Evolutionary conservation across 495 filamentous ascomycete genomes (phyloP).

Genomic region (Aspergillus panamensis): DNA sequence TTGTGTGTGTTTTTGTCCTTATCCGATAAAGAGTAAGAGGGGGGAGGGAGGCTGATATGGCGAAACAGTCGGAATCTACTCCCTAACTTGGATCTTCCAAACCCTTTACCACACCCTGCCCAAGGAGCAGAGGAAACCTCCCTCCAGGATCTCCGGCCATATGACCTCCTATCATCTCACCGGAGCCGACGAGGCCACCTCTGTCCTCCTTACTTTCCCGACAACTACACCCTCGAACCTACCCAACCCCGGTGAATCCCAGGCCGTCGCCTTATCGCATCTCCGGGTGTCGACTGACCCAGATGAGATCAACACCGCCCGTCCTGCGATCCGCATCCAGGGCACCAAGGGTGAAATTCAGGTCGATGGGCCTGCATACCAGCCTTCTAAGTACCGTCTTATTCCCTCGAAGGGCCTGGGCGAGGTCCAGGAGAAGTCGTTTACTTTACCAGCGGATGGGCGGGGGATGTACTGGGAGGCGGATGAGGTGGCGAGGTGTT

Average conservation of each 20-base stretch:
- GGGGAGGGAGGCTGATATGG: not conserved
- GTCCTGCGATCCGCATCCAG: constrained; percentile 75
- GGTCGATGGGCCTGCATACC: constrained; percentile 69
- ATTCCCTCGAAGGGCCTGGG: constrained; percentile 41
- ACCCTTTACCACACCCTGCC: constrained; percentile 79
- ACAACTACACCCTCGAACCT: constrained; percentile 49
- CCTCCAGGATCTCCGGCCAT: constrained; percentile 55
- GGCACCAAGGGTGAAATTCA: constrained; percentile 85
- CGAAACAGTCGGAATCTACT: constrained; percentile 72
- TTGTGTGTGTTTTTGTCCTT: not conserved
- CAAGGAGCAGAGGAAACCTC: constrained; percentile 46
- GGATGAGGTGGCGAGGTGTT: constrained; percentile 79
- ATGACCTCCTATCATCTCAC: constrained; percentile 75
- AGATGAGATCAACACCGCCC: constrained; percentile 56
- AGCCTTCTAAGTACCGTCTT: constrained; percentile 63
- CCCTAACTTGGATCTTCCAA: constrained; percentile 92
- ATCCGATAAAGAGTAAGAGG: not conserved
- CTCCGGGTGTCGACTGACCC: constrained; percentile 67
- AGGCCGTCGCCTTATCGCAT: constrained; percentile 76
- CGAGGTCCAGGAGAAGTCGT: constrained; percentile 56
- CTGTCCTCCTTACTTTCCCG: constrained; percentile 75
- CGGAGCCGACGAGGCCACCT: constrained; percentile 79
- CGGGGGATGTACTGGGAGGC: constrained; percentile 96
- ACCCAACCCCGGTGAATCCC: constrained; percentile 38
- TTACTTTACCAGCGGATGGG: constrained; percentile 62